Evolutionary conservation across 2,329 filamentous ascomycete species (phyloP), one percentile per base, ranked within the genome.

Genomic region (Alternaria metachromatica): DNA sequence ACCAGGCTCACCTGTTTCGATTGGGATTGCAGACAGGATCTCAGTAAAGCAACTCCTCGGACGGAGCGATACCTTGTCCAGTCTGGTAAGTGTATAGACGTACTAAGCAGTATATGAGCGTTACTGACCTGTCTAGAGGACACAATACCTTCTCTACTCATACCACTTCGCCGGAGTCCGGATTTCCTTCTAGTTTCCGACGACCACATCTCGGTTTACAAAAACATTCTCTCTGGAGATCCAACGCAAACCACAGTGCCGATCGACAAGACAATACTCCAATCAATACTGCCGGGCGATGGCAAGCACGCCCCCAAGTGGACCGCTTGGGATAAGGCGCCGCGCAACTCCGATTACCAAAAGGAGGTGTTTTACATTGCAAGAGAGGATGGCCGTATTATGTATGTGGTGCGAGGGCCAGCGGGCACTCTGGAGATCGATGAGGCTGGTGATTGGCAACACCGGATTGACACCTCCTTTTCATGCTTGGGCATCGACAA

Each of bases 301-400:
- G 77, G 77, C 56, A 75, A 69, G 62, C 63, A 63, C 13, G 57
- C 56, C 43, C 91, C 91, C 1, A 79, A 92, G 4, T 97, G 94
- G 92, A 91, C 91, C 4, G 88, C 91, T 23, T 99, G 95, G 94
- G 89, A 93, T 26, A 88, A 92, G 63, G 92, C 94, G 2, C 86
- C 88, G 63, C 89, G 95, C 8, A 86, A 77, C 58, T 68, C 69
- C 18, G 71, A 89, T 23, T 86, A 86, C 63, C 82, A 83, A 18
- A 88, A 89, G 37, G 96, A 98, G 74, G 89, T 90, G 63, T 89
- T 98, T 53, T 97, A 96, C 74, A 83, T 99, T 15, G 92, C 91
- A 11, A 89, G 94, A 58, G 95, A 98, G 80, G 95, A 98, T 75
- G 96, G 96, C 4, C 83, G 90, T 53, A 86, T 97, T 10, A 87